Evolutionary conservation across 345 rosid genomes (phyloP), one percentile per base, ranked within the genome.

Genomic region (Aethionema arabicum): DNA sequence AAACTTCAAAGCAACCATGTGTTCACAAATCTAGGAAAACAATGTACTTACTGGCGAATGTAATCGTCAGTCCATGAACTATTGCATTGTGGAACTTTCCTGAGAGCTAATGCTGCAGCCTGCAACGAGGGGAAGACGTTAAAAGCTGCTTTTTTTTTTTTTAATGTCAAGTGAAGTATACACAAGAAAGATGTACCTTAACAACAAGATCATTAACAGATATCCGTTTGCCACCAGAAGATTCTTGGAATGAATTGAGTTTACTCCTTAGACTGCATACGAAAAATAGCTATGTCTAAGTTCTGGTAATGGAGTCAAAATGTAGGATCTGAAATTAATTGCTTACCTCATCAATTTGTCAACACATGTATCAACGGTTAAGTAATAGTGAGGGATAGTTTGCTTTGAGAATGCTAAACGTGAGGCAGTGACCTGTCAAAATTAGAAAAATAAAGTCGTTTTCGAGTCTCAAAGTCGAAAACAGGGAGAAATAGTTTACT

Each of bases 101-200:
- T 80, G 14, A 93, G 92, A 68, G 99, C 96, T 81, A 90, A 77
- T 49, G 99, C 99, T 68, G 95, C 97, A 77, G 96, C 99, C 99
- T 93, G 77, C 50, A 78, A 32, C 47, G 1, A 21, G 27, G 31
- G n/a, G 45, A 49, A 8, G n/a, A 52, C 2, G 12, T 55, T 11
- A 10, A 32, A 65, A 32, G 33, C 52, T 64, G 6, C 5, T 6
- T 36, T 32, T 53, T 13, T 64, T 44, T 55, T 8, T 21, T n/a
- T n/a, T n/a, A n/a, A n/a, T 65, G 52, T 12, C n/a, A 40, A 12
- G 4, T 9, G 4, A 38, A 44, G 56, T 52, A 52, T 7, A 52
- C 56, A 15, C 32, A 59, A 45, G 54, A 11, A 63, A 63, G 1
- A 65, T 43, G 35, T 83, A 93, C 99, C 97, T 93, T 93, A 64